Conservation (phyloP, 768 basidiomycete species). For the Pleurotus cornucopiae region DNA sequence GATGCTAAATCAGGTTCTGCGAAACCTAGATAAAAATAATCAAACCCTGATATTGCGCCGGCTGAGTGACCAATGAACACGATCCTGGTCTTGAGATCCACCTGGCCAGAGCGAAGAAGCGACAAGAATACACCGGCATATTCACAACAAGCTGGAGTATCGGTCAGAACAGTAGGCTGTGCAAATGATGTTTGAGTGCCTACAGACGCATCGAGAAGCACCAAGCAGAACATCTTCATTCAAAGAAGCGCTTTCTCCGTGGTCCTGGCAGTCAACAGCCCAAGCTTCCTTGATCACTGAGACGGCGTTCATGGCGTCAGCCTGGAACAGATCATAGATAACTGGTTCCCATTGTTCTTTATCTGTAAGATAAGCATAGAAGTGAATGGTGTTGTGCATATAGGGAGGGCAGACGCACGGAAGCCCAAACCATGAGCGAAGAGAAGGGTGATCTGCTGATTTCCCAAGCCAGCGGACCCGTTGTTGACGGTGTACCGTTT, state of each 20-base stretch:
- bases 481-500: not conserved
- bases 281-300: constrained; percentile 54
- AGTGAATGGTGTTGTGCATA: not conserved
- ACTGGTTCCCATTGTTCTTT: constrained; percentile 72
- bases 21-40: too few relatives aligned
- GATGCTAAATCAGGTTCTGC: too few relatives aligned
- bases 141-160: too few relatives aligned
- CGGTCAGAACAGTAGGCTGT: too few relatives aligned
- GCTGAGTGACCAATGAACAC: too few relatives aligned
- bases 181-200: too few relatives aligned
- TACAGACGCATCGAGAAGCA: too few relatives aligned
- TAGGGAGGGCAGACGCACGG: not conserved
- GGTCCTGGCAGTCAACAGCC: constrained; percentile 70
- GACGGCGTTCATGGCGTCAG: constrained; percentile 14
- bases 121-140: too few relatives aligned
- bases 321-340: constrained; percentile 40
- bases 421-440: not conserved
- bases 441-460: not conserved
- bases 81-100: too few relatives aligned
- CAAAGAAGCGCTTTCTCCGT: constrained; percentile 54
- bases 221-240: constrained; percentile 29
- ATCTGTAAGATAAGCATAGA: constrained; percentile 18
- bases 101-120: too few relatives aligned
- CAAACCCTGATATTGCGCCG: too few relatives aligned
- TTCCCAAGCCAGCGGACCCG: not conserved